A percentile compares a stretch with the other conserved stretches of the same genome.
Evolutionary conservation across 768 basidiomycete species (phyloP).

Genomic region (Xerocomellus amylosporus): DNA sequence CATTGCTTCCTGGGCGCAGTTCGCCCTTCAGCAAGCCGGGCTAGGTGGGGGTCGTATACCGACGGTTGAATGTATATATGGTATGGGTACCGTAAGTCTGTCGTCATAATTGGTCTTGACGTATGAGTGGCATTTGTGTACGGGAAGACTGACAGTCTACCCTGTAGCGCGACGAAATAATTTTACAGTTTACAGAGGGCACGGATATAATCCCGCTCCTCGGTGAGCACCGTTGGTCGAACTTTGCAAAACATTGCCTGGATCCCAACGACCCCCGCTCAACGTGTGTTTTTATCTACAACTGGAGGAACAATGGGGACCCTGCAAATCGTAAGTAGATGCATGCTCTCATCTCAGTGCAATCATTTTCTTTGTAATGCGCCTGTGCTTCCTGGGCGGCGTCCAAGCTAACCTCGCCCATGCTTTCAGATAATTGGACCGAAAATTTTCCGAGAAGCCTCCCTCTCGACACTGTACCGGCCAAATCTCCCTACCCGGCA

Average conservation of each 20-base stretch:
- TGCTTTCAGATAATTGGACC: conserved; percentile 25
- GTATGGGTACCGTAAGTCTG: conserved; percentile 32
- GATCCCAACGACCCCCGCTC: conserved; percentile 13
- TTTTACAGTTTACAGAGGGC: conserved; percentile 25
- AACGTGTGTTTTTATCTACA: conserved; percentile 28
- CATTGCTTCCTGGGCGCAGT: conserved; percentile 25
- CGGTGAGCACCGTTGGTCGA: conserved; percentile 26
- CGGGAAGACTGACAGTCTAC: background rate
- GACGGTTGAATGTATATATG: conserved; percentile 23
- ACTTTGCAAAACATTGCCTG: background rate
- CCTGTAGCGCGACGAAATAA: conserved; percentile 28
- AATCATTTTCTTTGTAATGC: background rate
- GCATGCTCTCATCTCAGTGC: background rate
- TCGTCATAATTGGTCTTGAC: background rate
- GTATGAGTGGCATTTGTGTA: background rate
- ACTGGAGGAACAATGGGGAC: conserved; percentile 32
- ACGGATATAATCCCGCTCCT: conserved; percentile 29
- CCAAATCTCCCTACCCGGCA: conserved; percentile 26
- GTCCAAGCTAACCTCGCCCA: background rate
- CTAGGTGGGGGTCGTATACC: conserved; percentile 10
- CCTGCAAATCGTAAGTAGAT: conserved; percentile 29
- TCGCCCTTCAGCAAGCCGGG: conserved; percentile 23
- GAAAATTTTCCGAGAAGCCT: conserved; percentile 19
- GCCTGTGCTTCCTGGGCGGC: background rate
- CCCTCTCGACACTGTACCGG: conserved; percentile 10